Evolutionary conservation across 148 eudicot species (phyloP).

Genomic region (Suaeda aralocaspica): DNA sequence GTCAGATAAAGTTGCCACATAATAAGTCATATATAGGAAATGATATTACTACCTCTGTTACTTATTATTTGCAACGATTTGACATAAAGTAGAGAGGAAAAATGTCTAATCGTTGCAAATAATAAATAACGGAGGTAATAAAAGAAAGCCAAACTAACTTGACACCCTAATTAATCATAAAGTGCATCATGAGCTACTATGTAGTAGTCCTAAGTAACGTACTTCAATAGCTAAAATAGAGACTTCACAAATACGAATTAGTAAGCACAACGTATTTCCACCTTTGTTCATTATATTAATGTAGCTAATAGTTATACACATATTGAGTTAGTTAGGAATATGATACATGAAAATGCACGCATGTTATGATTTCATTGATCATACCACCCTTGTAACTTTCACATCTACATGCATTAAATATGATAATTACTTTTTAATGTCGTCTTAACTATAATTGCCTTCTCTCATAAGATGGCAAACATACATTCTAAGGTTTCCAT

Average conservation of each 20-base stretch:
- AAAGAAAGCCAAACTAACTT: constrained; percentile 1
- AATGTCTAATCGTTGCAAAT: no score
- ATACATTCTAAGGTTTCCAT: no score
- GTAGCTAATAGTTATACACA: neutral
- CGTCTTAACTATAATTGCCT: neutral
- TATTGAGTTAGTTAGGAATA: constrained; percentile 1
- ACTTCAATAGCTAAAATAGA: neutral
- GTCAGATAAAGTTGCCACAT: no score
- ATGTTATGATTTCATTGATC: neutral
- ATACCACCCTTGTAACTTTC: neutral
- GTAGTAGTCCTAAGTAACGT: neutral
- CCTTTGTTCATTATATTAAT: neutral
- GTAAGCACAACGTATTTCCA: neutral
- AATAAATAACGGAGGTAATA: no score
- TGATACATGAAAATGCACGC: neutral
- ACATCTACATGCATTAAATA: neutral
- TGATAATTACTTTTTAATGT: neutral
- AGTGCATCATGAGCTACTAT: constrained; percentile 13
- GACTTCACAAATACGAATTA: neutral
- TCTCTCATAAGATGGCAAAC: neutral
- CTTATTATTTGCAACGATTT: no score
- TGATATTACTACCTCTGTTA: no score
- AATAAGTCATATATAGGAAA: no score
- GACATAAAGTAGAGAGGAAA: no score
- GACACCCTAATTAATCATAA: constrained; percentile 6